Evolutionary conservation across 495 filamentous ascomycete species (phyloP).

Genomic region (Aspergillus coremiiformis): DNA sequence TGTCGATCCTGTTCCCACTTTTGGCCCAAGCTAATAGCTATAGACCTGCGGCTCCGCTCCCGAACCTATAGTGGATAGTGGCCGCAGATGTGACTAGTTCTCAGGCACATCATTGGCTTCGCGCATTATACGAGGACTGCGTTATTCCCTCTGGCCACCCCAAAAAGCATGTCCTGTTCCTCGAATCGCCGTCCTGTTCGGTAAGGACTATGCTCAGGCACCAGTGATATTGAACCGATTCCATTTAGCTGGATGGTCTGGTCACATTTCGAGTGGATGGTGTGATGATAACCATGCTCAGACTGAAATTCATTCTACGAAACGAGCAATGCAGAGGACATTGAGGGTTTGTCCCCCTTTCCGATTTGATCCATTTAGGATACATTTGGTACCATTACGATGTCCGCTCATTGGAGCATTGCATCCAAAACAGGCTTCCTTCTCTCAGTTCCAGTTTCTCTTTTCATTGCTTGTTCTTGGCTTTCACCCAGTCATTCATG

Average conservation of each 20-base stretch:
- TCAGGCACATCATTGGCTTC: constrained; percentile 2
- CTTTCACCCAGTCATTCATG: neutral
- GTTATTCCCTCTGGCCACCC: neutral
- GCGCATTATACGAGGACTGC: neutral
- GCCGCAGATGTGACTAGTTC: constrained; percentile 2
- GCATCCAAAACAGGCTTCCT: neutral
- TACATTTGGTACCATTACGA: constrained; percentile 3
- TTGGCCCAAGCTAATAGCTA: constrained; percentile 10
- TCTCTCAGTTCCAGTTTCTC: constrained; percentile 1
- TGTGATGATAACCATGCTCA: constrained; percentile 9
- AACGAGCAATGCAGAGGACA: constrained; percentile 9
- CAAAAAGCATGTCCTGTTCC: neutral
- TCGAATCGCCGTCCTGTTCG: neutral
- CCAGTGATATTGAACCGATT: neutral
- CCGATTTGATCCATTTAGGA: constrained; percentile 4
- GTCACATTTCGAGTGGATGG: constrained; percentile 3
- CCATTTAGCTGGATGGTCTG: constrained; percentile 2
- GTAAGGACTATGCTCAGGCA: neutral
- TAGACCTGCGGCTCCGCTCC: constrained; percentile 4
- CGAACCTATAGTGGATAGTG: constrained; percentile 11
- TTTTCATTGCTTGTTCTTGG: neutral
- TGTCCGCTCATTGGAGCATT: constrained; percentile 2
- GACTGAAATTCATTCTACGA: constrained; percentile 3
- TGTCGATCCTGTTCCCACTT: constrained; percentile 13
- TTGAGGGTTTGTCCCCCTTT: constrained; percentile 1